These are phyloP conservation scores for Lathyrus tuberosus DNA, from an alignment of 306 rosid species.

Conservation along the genomic window DNA sequence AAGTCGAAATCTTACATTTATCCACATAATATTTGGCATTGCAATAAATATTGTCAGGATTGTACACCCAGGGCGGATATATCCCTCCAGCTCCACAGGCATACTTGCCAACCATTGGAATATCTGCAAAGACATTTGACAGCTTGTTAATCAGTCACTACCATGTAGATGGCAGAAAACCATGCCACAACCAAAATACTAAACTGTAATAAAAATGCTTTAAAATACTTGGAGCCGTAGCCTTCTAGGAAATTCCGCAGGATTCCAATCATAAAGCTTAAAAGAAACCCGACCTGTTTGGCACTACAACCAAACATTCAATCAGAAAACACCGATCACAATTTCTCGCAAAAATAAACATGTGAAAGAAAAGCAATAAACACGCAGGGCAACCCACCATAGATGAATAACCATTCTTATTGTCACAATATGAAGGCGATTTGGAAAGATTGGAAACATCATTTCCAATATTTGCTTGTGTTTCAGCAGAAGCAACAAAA, in stretches of 20 bases:
- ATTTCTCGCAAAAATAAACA: slow-evolving; percentile 25
- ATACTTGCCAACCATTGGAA: slow-evolving; percentile 93
- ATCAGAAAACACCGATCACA: slow-evolving; percentile 41
- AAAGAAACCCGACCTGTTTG: slow-evolving; percentile 97
- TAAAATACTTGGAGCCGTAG: slow-evolving; percentile 96
- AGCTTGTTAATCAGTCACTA: slow-evolving; percentile 51
- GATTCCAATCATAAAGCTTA: slow-evolving; percentile 99
- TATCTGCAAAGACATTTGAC: slow-evolving; percentile 62
- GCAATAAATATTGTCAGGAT: slow-evolving; percentile 84
- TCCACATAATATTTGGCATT: slow-evolving; percentile 95
- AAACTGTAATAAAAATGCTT: slow-evolving; percentile 76
- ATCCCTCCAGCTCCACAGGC: slow-evolving; percentile 99
- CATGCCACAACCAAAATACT: slow-evolving; percentile 50
- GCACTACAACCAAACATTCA: slow-evolving; percentile 69
- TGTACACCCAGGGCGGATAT: slow-evolving; percentile 96
- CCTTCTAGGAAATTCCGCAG: slow-evolving; percentile 97
- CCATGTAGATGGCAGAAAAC: slow-evolving; percentile 24
- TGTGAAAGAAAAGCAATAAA: slow-evolving; percentile 11
- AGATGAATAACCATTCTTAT: slow-evolving; percentile 77
- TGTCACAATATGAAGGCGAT: slow-evolving; percentile 64
- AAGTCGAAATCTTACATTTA: slow-evolving; percentile 59
- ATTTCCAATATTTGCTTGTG: slow-evolving; percentile 59
- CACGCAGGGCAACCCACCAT: slow-evolving; percentile 57
- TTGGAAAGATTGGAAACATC: slow-evolving; percentile 57
- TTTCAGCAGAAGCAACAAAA: slow-evolving; percentile 57